phyloP scores from a whole-genome alignment of 768 basidiomycete species.

The Suillus subalutaceus region DNA sequence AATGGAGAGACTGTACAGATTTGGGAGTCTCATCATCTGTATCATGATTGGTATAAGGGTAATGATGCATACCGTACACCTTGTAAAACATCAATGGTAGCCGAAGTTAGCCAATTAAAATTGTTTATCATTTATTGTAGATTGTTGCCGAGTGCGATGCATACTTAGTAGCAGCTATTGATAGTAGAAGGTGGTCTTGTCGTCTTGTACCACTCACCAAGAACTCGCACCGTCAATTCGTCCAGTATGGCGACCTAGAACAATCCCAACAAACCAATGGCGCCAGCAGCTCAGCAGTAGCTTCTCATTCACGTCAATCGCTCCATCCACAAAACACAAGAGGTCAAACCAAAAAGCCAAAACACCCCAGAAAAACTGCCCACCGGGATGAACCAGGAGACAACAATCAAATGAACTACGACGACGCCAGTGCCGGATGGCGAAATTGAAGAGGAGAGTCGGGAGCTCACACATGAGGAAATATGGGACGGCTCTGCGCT shows the following conservation, averaged over 20 bases:
- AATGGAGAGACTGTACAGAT: too few relatives aligned
- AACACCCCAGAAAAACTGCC: slow-evolving; percentile 29
- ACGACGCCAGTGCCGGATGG: slow-evolving; percentile 19
- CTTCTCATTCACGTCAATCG: slow-evolving; percentile 14
- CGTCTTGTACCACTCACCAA: too few relatives aligned
- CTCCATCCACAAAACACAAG: slow-evolving; percentile 58
- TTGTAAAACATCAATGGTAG: too few relatives aligned
- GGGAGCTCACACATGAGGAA: slow-evolving; percentile 69
- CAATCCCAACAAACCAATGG: slow-evolving; percentile 7
- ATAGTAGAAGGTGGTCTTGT: too few relatives aligned
- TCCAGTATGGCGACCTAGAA: slow-evolving; percentile 28
- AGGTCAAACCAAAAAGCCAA: slow-evolving; percentile 28
- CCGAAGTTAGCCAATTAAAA: too few relatives aligned
- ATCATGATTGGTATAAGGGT: too few relatives aligned
- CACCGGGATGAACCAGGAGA: slow-evolving; percentile 49
- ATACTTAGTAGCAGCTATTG: too few relatives aligned
- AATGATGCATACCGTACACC: too few relatives aligned
- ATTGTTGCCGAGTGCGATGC: too few relatives aligned
- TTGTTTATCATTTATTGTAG: too few relatives aligned
- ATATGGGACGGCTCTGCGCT: slow-evolving; percentile 88
- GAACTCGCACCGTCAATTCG: slow-evolving; percentile 23
- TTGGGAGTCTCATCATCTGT: too few relatives aligned
- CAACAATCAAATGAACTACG: slow-evolving; percentile 34
- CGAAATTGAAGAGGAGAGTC: too few relatives aligned
- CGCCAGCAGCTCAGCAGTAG: slow-evolving; percentile 12